Evolutionary conservation across 2,329 filamentous ascomycete species (phyloP).

Genomic region (Diaporthe sp.): DNA sequence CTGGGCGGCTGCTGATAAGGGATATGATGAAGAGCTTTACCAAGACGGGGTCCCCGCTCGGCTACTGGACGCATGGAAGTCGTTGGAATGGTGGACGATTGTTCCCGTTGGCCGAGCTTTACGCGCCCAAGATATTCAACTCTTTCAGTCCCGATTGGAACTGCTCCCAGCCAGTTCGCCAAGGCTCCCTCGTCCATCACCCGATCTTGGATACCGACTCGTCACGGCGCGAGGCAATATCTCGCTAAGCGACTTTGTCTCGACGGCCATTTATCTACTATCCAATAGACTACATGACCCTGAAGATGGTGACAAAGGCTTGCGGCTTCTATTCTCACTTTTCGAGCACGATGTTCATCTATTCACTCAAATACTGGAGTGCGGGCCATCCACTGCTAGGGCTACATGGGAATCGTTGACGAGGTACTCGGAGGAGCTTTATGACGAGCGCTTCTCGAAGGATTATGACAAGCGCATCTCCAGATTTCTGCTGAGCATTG

Average conservation of each 20-base stretch:
- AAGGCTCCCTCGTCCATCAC: not conserved
- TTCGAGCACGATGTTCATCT: not conserved
- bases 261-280: not conserved
- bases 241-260: not conserved
- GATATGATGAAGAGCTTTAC: not conserved
- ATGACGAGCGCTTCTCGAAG: not conserved
- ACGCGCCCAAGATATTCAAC: not conserved
- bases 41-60: not conserved
- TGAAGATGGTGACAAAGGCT: not conserved
- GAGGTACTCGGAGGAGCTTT: not conserved
- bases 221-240: not conserved
- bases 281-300: not conserved
- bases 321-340: not conserved
- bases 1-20: not conserved
- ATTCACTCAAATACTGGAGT: not conserved
- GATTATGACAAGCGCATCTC: not conserved
- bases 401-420: not conserved
- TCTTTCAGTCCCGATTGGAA: not conserved
- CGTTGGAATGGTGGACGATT: not conserved
- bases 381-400: not conserved
- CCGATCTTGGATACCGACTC: not conserved
- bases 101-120: not conserved
- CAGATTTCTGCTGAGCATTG: not conserved
- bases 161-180: not conserved
- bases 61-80: not conserved